These are phyloP conservation scores for Avicennia marina DNA, from an alignment of 257 asterid species.

Conservation along the genomic window DNA sequence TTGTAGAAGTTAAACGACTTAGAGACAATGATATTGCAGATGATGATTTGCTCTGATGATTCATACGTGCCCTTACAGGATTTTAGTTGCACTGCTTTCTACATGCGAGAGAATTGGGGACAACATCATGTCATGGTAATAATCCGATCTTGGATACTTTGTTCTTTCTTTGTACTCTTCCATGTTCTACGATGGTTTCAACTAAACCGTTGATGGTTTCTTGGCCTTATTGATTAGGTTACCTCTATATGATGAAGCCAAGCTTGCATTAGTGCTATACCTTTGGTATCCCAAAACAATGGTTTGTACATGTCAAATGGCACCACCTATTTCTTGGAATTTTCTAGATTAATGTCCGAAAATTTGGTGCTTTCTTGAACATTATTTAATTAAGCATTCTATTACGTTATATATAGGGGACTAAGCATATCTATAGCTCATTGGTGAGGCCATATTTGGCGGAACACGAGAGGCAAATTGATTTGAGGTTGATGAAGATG, in stretches of 20 bases:
- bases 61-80: constrained; percentile 43
- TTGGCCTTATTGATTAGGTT: constrained; percentile 29
- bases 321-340: no score
- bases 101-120: constrained; percentile 49
- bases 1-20: neutral
- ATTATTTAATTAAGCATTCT: neutral
- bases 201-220: neutral
- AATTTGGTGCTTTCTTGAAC: neutral
- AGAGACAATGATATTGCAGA: no score
- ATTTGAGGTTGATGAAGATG: constrained; percentile 31
- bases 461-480: constrained; percentile 44
- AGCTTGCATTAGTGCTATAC: constrained; percentile 49
- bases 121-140: constrained; percentile 41
- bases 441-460: constrained; percentile 31
- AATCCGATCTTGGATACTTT: neutral
- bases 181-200: neutral
- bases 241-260: constrained; percentile 55
- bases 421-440: constrained; percentile 31
- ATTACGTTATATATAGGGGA: constrained; percentile 30
- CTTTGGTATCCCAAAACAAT: constrained; percentile 56
- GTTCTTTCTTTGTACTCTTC: neutral
- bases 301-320: no score
- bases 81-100: constrained; percentile 38
- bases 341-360: no score
- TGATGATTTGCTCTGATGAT: neutral